phyloP scores from a whole-genome alignment of 2,329 filamentous ascomycete genomes.

The Pleomassaria siparia region DNA sequence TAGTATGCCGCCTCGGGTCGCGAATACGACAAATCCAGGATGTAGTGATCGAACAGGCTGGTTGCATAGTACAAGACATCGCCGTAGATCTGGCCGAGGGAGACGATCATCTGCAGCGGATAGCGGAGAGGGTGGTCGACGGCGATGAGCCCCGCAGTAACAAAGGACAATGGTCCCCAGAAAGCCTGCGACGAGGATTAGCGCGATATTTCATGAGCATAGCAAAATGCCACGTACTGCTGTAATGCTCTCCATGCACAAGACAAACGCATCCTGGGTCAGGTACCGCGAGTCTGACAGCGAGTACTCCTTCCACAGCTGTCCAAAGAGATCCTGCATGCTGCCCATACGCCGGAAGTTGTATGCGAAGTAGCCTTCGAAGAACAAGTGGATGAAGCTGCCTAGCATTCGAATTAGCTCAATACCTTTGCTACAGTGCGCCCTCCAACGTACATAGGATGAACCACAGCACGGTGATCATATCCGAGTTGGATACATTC shows the following conservation, averaged over 20 bases:
- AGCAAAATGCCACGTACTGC: constrained; percentile 56
- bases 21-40: constrained; percentile 57
- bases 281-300: constrained; percentile 86
- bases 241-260: constrained; percentile 86
- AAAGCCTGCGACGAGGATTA: constrained; percentile 19
- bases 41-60: constrained; percentile 61
- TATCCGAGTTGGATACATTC: constrained; percentile 56
- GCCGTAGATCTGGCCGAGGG: constrained; percentile 65
- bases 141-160: constrained; percentile 58
- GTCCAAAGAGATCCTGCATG: constrained; percentile 73
- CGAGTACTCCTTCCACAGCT: constrained; percentile 92
- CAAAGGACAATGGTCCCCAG: constrained; percentile 64
- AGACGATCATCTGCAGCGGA: constrained; percentile 62
- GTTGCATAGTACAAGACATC: constrained; percentile 67
- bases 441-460: constrained; percentile 60
- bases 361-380: constrained; percentile 81
- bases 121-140: constrained; percentile 58
- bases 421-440: not conserved
- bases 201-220: not conserved
- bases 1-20: constrained; percentile 65
- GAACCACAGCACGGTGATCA: constrained; percentile 71
- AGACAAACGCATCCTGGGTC: constrained; percentile 73
- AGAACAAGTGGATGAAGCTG: constrained; percentile 74
- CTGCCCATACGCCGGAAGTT: constrained; percentile 67
- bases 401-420: constrained; percentile 44